These are phyloP conservation scores for Nemania abortiva DNA, from an alignment of 2,329 filamentous ascomycete species.

Conservation along the genomic window DNA sequence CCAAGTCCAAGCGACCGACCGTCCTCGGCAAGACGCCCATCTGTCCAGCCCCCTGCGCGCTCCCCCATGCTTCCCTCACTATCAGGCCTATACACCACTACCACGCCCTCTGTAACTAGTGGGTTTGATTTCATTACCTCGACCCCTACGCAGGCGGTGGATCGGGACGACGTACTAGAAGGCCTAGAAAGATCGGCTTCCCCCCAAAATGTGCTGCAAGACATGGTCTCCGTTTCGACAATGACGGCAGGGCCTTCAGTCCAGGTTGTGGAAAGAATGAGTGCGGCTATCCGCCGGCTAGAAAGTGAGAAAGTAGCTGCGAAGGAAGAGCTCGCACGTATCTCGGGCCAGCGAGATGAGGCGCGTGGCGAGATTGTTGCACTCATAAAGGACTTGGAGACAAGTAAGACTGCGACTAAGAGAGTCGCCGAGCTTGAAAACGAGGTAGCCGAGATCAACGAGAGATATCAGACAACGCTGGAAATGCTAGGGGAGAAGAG, in stretches of 20 bases:
- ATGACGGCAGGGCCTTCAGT: constrained; percentile 92
- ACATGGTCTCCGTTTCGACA: constrained; percentile 90
- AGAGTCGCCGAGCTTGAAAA: constrained; percentile 74
- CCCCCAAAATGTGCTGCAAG: constrained; percentile 78
- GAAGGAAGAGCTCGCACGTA: constrained; percentile 84
- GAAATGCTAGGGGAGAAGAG: constrained; percentile 98
- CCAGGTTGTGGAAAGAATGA: constrained; percentile 96
- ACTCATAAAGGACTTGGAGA: constrained; percentile 88
- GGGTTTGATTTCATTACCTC: constrained; percentile 60
- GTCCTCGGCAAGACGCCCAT: constrained; percentile 61
- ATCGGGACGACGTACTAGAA: constrained; percentile 63
- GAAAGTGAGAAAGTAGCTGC: constrained; percentile 92
- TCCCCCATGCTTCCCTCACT: constrained; percentile 57
- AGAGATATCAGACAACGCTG: constrained; percentile 88
- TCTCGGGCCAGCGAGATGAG: constrained; percentile 89
- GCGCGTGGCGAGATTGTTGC: constrained; percentile 90
- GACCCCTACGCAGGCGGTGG: constrained; percentile 58
- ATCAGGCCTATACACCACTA: constrained; percentile 51
- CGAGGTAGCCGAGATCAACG: constrained; percentile 76
- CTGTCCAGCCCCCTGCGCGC: constrained; percentile 60
- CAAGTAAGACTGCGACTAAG: constrained; percentile 69
- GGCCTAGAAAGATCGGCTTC: constrained; percentile 68
- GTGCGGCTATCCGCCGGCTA: constrained; percentile 87
- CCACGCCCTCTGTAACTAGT: constrained; percentile 62
- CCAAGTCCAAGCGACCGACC: constrained; percentile 56